Base-by-base conservation (phyloP, 2,329 filamentous ascomycete genomes). In the Colletotrichum musae region DNA sequence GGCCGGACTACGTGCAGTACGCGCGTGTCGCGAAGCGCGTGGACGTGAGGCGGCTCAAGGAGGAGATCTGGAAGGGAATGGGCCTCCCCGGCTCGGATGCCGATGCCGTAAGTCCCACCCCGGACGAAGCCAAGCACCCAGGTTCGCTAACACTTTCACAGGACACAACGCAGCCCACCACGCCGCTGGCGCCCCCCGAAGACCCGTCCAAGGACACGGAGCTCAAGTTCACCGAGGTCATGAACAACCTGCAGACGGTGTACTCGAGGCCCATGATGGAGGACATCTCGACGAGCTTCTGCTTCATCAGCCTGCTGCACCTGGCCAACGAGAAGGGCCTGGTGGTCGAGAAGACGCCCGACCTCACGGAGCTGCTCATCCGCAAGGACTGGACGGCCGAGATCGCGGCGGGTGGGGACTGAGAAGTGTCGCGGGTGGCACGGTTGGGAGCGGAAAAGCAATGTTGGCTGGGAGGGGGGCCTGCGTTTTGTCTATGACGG, bases 221-320 rank as follows among this genome's bases (percentile, higher is more conserved):
- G 4, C 87, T 98, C 73, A 94, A 92, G 75, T 99, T 99, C 81
- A 98, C 95, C 0, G 86, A 92, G 21, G 91, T 99, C 69, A 97
- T 99, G 90, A 97, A 97, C 78, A 91, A 91, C 71, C 84, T 99
- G 54, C 93, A 97, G 78, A 82, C 86, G 5, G 94, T 97, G 7
- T 99, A 99, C 77, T 92, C 94, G 12, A 93, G 93, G 79, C 87
- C 93, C 73, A 89, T 91, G 70, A 93, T 99, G 90, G 91, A 92
- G 70, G 96, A 99, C 80, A 98, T 99, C 76, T 97, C 94, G 43
- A 99, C 96, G 0, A 97, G 89, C 72, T 92, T 84, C 81, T 97
- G 96, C 79, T 99, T 98, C 82, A 99, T 99, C 76, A 97, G 93
- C 75, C 82, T 97, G 67, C 83, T 98, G 72, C 95, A 98, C 81